A percentile compares a stretch with the other conserved stretches of the same genome.
Conservation (phyloP, 306 rosid species). For the Pyrus communis region DNA sequence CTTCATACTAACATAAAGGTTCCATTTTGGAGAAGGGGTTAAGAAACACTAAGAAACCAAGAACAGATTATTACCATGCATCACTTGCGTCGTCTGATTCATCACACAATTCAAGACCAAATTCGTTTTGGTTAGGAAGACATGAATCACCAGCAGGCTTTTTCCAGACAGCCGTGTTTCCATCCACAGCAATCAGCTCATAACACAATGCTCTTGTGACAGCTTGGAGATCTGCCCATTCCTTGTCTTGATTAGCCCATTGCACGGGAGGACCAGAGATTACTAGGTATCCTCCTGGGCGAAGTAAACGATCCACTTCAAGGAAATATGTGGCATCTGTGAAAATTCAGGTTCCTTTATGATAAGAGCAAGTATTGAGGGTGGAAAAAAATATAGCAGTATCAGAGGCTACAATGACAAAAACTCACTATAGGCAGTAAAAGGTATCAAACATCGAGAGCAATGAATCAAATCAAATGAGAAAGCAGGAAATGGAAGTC, state of each 20-base stretch:
- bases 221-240: conserved; percentile 96
- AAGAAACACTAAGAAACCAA: neutral
- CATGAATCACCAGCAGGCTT: conserved; percentile 68
- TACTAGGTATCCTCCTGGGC: conserved; percentile 87
- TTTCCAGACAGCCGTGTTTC: conserved; percentile 92
- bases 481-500: conserved; percentile 93
- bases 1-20: neutral
- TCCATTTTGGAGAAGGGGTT: neutral
- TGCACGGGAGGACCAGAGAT: conserved; percentile 98
- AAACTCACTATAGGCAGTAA: conserved; percentile 88
- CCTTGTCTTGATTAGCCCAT: conserved; percentile 97
- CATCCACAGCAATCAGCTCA: conserved; percentile 85
- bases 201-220: conserved; percentile 92
- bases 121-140: conserved; percentile 80
- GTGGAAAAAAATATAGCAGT: neutral
- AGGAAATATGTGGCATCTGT: conserved; percentile 92
- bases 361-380: conserved; percentile 16
- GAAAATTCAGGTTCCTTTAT: conserved; percentile 17
- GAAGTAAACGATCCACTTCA: conserved; percentile 94
- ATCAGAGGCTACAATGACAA: conserved; percentile 7
- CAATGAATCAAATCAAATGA: conserved; percentile 91
- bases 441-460: conserved; percentile 95
- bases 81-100: conserved; percentile 67
- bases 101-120: conserved; percentile 67
- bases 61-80: conserved; percentile 62